Conservation (phyloP, 108 stramenopile genomes). For the Schizochytrium sp. region DNA sequence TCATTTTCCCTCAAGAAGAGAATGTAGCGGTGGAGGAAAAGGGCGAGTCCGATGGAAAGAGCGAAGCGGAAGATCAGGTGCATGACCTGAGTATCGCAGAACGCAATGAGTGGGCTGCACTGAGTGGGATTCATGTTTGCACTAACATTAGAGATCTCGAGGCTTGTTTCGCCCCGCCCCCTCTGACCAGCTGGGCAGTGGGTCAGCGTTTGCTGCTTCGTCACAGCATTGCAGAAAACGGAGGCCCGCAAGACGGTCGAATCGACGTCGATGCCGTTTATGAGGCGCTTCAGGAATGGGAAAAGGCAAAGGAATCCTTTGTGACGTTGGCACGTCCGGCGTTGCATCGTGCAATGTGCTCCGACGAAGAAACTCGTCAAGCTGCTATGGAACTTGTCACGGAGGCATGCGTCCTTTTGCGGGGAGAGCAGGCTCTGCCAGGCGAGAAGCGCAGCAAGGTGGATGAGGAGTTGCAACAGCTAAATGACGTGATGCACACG, state of each 20-base stretch:
- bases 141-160: neutral
- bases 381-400: neutral
- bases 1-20: no score
- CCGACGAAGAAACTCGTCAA: neutral
- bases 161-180: neutral
- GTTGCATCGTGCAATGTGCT: neutral
- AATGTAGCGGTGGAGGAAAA: no score
- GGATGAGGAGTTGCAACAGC: neutral
- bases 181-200: neutral
- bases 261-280: neutral
- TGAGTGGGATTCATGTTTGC: neutral
- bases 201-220: neutral
- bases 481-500: neutral
- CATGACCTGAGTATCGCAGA: no score
- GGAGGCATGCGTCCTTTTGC: neutral
- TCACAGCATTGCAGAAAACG: neutral
- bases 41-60: no score
- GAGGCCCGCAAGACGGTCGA: neutral
- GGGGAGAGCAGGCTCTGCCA: neutral
- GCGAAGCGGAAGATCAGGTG: no score
- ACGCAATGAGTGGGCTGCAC: no score
- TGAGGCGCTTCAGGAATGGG: neutral
- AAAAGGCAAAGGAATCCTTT: neutral
- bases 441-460: neutral
- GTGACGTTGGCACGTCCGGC: neutral